phyloP scores from a whole-genome alignment of 345 rosid genomes.

The Dovyalis caffra region DNA sequence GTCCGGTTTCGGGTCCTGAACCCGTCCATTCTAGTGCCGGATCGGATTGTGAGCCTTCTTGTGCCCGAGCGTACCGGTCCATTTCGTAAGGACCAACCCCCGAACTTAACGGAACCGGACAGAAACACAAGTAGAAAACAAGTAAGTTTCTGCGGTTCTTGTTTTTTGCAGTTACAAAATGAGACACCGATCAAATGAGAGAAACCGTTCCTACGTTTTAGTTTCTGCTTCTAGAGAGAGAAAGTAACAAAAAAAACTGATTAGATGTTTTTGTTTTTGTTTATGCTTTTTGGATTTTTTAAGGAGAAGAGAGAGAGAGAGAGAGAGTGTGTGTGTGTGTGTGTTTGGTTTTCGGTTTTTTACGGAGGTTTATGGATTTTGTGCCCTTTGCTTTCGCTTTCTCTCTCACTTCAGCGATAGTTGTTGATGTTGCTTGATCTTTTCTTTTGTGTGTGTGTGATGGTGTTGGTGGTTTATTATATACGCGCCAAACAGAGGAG shows the following conservation, averaged over 20 bases:
- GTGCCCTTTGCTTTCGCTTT: constrained; percentile 18
- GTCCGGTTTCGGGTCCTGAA: constrained; percentile 56
- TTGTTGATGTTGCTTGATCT: constrained; percentile 41
- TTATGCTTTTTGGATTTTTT: not conserved
- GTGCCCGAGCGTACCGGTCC: constrained; percentile 70
- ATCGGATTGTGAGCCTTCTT: constrained; percentile 61
- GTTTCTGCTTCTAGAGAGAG: constrained; percentile 1
- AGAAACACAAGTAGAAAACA: not conserved
- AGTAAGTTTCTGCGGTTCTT: not conserved
- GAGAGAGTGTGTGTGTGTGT: no score
- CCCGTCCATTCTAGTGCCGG: constrained; percentile 72
- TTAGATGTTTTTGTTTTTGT: not conserved
- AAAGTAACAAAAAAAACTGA: not conserved
- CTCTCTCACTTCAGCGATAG: not conserved
- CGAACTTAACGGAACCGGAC: constrained; percentile 23
- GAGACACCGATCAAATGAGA: constrained; percentile 44
- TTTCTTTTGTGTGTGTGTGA: constrained; percentile 15
- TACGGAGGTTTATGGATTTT: constrained; percentile 5
- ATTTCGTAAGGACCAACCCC: constrained; percentile 23
- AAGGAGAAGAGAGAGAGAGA: not conserved
- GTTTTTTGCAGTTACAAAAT: not conserved
- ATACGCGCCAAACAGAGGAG: constrained; percentile 62
- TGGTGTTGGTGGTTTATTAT: constrained; percentile 39
- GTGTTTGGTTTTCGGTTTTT: not conserved
- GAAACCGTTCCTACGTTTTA: not conserved